These are phyloP conservation scores for Astragalus membranaceus DNA, from an alignment of 306 rosid species.

Conservation along the genomic window DNA sequence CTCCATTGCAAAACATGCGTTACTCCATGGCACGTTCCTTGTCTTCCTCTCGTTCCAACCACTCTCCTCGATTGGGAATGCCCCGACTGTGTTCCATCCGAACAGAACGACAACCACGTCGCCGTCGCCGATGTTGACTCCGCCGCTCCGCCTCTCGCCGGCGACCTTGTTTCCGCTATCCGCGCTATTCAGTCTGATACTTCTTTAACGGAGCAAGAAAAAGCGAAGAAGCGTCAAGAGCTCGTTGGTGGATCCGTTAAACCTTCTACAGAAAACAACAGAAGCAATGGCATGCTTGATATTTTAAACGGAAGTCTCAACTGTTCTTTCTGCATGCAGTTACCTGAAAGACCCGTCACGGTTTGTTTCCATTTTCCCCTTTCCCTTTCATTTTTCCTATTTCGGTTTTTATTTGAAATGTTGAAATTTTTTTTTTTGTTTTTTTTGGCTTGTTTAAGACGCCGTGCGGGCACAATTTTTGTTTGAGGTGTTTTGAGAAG, in stretches of 20 bases:
- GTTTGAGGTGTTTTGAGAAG: conserved; percentile 65
- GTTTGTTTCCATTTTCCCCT: conserved; percentile 20
- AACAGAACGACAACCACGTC: background rate
- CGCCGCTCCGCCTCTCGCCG: background rate
- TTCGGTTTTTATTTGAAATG: background rate
- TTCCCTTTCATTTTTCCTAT: background rate
- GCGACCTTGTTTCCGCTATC: conserved; percentile 35
- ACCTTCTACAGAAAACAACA: background rate
- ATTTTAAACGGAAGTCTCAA: conserved; percentile 32
- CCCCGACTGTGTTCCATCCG: conserved; percentile 39
- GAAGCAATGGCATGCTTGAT: conserved; percentile 13
- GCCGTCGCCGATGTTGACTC: background rate
- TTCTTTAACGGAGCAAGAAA: conserved; percentile 50
- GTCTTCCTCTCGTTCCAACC: conserved; percentile 30
- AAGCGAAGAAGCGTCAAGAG: conserved; percentile 53
- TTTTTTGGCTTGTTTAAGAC: conserved; percentile 33
- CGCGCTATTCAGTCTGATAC: conserved; percentile 45
- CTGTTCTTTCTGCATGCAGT: conserved; percentile 62
- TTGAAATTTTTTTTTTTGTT: background rate
- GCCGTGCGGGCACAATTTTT: conserved; percentile 78
- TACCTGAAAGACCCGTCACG: conserved; percentile 79
- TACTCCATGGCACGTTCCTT: conserved; percentile 45
- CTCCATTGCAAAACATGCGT: conserved; percentile 42
- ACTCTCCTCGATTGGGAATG: conserved; percentile 43
- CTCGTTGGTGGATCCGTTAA: conserved; percentile 32